Base-by-base conservation (phyloP, 2,329 filamentous ascomycete species). In the Fusarium mundagurra region DNA sequence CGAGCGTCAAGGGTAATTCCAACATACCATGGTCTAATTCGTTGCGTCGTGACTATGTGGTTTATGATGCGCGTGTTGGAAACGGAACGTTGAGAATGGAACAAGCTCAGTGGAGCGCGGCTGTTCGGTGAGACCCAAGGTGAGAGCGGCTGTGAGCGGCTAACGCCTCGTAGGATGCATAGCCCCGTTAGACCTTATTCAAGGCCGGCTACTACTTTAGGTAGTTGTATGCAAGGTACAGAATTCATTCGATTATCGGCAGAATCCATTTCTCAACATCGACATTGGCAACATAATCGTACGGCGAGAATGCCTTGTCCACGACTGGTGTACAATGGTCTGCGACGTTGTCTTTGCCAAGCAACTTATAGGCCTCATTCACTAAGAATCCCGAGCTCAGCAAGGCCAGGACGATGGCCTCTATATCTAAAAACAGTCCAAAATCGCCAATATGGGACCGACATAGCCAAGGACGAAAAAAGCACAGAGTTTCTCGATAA, bases 341-440 rank as follows among this genome's bases (percentile, higher is more conserved):
- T 93, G 51, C 92, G 90, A 89, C 88, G 88, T 78, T 91, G 88
- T 77, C 83, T 92, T 22, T 92, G 89, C 77, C 90, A 90, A 18
- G 87, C 86, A 14, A 83, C 89, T 65, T 86, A 89, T 75, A 73
- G 81, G 12, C 65, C 76, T 9, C 77, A 81, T 6, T 77, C 87
- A 18, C 80, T 81, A 8, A 83, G 76, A 59, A 77, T 82, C 22
- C 66, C 83, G 64, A 72, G 70, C 72, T 62, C 66, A 62, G 45
- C 63, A 59, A 54, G 47, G 20, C 41, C 47, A 27, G 62, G 43
- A 29, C 69, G 63, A 64, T 64, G 65, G 64, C 45, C 62, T 55
- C 47, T 24, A 41, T 51, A 47, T 31, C 24, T 55, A 44, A 64
- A 59, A 55, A 43, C 61, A n/a, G 51, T 51, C 31, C 74, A 75